Base-by-base conservation (phyloP, 1,139 yeast species). In the Lodderomyces oxycetoniae region DNA sequence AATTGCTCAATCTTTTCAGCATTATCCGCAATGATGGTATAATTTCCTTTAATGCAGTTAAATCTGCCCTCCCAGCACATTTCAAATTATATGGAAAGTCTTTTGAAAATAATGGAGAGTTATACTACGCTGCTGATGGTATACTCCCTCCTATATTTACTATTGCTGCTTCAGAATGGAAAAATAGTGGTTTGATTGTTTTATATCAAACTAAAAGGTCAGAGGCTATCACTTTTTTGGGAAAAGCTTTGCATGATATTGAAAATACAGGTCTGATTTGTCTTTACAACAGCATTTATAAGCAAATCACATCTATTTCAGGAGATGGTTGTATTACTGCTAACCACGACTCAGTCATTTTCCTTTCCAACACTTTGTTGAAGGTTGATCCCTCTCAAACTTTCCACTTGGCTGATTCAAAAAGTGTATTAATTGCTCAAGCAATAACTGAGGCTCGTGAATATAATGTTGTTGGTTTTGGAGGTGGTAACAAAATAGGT, bases 311-410 rank as follows among this genome's bases (percentile, higher is more conserved):
- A 12, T 35, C 34, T 8, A 49, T 61, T 28, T 15, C 24, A 1
- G 67, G 66, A 32, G 67, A 36, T 61, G 26, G 26, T 24, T 10
- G 66, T 45, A 38, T 59, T 23, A 49, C 50, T 31, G 48, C 52
- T 30, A 53, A 53, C 28, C 33, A 14, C 1, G 39, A 49, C 27
- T 48, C 61, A 5, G 42, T 45, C 30, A 38, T 54, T 12, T 49
- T 41, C 36, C 34, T 56, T 27, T 40, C 56, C 4, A 45, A 47
- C 26, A 32, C 54, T 0, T 17, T 44, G 7, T 38, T 48, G 13
- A 29, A 49, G 2, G 35, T 52, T 15, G 41, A 43, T n/a, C 22
- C 41, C 4, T 37, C 43, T 16, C 64, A 59, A 42, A 47, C 46
- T 3, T 43, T 58, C 30, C 52, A 50, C 35, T 42, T 59, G 38